Percentiles rank a stretch among this genome's conserved stretches.
Evolutionary conservation across 1,284 basidiomycete species (phyloP).

Genomic region (Tilletiaria anomala): DNA sequence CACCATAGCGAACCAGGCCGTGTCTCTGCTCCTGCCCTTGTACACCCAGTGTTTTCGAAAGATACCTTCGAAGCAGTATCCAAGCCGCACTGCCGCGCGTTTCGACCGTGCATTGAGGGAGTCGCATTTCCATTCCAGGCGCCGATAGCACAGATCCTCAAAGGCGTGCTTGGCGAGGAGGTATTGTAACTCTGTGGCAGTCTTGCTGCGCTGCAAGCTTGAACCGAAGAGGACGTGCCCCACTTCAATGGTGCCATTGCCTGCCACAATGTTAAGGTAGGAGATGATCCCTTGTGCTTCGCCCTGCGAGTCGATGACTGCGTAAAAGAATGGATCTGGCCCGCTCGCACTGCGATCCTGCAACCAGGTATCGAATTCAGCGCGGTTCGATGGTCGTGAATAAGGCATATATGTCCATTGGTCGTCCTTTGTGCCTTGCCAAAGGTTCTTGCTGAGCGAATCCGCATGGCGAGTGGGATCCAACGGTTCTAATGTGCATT

Average conservation of each 20-base stretch:
- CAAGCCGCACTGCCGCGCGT: constrained; percentile 15
- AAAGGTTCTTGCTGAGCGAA: too few relatives aligned
- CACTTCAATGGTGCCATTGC: constrained; percentile 15
- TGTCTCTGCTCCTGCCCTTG: constrained; percentile 20
- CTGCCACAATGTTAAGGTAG: constrained; percentile 9
- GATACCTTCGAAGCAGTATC: constrained; percentile 18
- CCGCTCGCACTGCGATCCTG: too few relatives aligned
- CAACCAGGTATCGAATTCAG: too few relatives aligned
- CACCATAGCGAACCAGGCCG: constrained; percentile 20
- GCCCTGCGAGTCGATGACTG: too few relatives aligned
- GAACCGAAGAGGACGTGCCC: constrained; percentile 18
- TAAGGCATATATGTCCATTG: too few relatives aligned
- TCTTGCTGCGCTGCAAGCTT: constrained; percentile 11
- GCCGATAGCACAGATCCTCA: constrained; percentile 11
- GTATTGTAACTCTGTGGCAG: constrained; percentile 16
- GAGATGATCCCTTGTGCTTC: too few relatives aligned
- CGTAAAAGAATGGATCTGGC: too few relatives aligned
- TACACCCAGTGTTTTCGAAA: constrained; percentile 16
- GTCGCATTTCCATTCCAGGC: constrained; percentile 30
- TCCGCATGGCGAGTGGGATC: too few relatives aligned
- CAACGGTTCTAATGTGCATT: too few relatives aligned
- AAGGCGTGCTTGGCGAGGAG: constrained; percentile 13
- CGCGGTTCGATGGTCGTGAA: too few relatives aligned
- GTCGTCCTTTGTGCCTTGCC: too few relatives aligned
- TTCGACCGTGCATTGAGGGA: constrained; percentile 15